These are phyloP conservation scores for Rhododendron vialii DNA, from an alignment of 148 eudicot genomes.

Conservation along the genomic window DNA sequence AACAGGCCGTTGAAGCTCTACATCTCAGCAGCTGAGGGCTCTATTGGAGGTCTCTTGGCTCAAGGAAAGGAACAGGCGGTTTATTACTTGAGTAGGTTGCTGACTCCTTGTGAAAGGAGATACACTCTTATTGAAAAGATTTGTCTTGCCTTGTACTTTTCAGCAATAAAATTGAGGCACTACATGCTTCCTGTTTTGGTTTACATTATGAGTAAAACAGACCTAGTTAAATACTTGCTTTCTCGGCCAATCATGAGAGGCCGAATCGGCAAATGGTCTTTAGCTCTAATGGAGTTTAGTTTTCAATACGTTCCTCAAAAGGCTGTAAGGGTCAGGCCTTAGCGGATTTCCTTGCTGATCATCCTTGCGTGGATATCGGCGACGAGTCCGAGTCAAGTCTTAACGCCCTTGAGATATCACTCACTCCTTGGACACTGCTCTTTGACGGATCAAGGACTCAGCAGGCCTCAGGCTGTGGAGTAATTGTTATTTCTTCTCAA, in stretches of 20 bases:
- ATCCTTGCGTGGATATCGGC: neutral
- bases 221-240: neutral
- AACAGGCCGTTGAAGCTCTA: no score
- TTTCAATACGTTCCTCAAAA: neutral
- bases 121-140: no score
- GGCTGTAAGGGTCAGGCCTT: neutral
- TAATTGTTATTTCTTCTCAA: neutral
- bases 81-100: no score
- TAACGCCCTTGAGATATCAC: rapidly evolving
- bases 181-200: no score
- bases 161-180: no score
- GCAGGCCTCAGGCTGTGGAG: no score
- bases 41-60: no score
- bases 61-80: no score
- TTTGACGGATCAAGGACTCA: neutral
- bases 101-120: no score
- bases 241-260: neutral
- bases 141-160: no score
- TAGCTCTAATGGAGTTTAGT: neutral
- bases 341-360: neutral
- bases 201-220: neutral
- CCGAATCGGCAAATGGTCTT: neutral
- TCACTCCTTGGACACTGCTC: neutral
- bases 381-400: neutral
- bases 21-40: no score